A percentile compares a stretch with the other conserved stretches of the same genome.
Conservation (phyloP, 1,139 yeast species). For the Pichia sp. region DNA sequence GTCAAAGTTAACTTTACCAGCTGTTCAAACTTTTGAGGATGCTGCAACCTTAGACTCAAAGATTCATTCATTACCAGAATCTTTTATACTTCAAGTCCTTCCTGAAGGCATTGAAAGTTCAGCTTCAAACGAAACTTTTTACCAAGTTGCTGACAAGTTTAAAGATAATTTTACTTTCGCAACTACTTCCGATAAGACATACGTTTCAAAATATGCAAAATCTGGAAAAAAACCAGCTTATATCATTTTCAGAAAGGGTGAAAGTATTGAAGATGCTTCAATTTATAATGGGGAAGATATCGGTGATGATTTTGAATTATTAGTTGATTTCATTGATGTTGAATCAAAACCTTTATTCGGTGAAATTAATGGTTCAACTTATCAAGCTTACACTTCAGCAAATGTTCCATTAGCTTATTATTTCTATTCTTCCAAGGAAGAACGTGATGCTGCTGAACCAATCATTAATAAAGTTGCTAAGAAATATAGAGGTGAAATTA, state of each 20-base stretch:
- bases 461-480: slow-evolving; percentile 60
- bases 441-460: slow-evolving; percentile 51
- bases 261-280: slow-evolving; percentile 35
- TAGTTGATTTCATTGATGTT: slow-evolving; percentile 52
- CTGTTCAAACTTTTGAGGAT: slow-evolving; percentile 52
- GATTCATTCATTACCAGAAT: slow-evolving; percentile 40
- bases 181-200: slow-evolving; percentile 44
- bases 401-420: slow-evolving; percentile 80
- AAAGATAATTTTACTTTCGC: slow-evolving; percentile 62
- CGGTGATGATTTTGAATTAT: slow-evolving; percentile 29
- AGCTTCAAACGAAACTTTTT: slow-evolving; percentile 41
- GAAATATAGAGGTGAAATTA: slow-evolving; percentile 70
- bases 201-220: slow-evolving; percentile 39
- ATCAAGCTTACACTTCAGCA: slow-evolving; percentile 65
- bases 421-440: slow-evolving; percentile 67
- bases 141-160: slow-evolving; percentile 46
- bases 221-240: slow-evolving; percentile 39
- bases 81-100: slow-evolving; percentile 49
- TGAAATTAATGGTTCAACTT: slow-evolving; percentile 80
- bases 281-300: slow-evolving; percentile 35
- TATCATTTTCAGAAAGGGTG: slow-evolving; percentile 42
- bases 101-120: slow-evolving; percentile 34
- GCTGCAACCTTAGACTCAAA: slow-evolving; percentile 46
- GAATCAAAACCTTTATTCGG: slow-evolving; percentile 87
- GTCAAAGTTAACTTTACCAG: slow-evolving; percentile 78